phyloP scores from a whole-genome alignment of 129 eudicot genomes.

The Kitagawia praeruptora region DNA sequence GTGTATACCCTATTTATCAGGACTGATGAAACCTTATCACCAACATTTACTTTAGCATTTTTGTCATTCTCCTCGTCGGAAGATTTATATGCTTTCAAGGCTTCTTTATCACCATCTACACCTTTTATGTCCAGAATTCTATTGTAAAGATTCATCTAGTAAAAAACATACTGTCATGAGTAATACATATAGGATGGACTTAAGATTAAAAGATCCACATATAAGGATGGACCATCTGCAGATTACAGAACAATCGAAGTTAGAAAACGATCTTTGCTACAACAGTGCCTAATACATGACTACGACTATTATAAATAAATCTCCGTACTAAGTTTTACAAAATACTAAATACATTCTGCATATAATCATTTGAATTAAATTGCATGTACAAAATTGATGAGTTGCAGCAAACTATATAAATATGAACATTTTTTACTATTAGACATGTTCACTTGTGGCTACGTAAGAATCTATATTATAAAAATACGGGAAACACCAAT shows the following conservation, averaged over 20 bases:
- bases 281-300: neutral
- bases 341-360: neutral
- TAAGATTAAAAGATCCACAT: too few relatives aligned
- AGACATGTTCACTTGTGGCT: neutral
- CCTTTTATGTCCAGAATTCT: too few relatives aligned
- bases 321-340: neutral
- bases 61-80: too few relatives aligned
- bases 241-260: slow-evolving; percentile 19
- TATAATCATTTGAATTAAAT: neutral
- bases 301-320: neutral
- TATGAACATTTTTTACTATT: neutral
- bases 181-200: too few relatives aligned
- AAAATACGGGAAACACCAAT: neutral
- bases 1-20: too few relatives aligned
- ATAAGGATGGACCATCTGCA: slow-evolving; percentile 98
- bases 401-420: neutral
- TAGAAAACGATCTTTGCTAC: neutral
- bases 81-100: too few relatives aligned
- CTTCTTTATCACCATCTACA: too few relatives aligned
- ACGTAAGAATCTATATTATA: neutral
- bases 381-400: neutral
- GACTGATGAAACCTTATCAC: too few relatives aligned
- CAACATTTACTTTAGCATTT: too few relatives aligned
- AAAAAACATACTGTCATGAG: too few relatives aligned
- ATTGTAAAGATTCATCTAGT: too few relatives aligned